phyloP scores from a whole-genome alignment of 2,329 filamentous ascomycete genomes.

The Phialophora verrucosa region DNA sequence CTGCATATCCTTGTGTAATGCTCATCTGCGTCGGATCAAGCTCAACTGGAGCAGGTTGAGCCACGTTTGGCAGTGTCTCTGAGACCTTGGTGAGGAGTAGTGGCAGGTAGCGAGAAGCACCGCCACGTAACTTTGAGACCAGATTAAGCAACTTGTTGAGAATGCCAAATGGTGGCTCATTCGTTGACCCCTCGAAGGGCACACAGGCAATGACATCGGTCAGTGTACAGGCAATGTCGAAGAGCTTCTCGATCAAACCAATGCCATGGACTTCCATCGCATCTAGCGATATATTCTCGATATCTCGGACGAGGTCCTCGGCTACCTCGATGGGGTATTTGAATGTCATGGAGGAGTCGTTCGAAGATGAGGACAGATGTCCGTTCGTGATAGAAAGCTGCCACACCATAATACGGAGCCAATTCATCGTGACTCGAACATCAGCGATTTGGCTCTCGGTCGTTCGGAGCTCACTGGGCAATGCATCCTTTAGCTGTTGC shows the following conservation, averaged over 20 bases:
- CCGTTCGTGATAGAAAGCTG: conserved; percentile 71
- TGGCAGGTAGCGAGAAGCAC: conserved; percentile 76
- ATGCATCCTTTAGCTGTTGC: conserved; percentile 54
- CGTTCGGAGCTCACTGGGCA: conserved; percentile 34
- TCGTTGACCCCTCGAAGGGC: conserved; percentile 41
- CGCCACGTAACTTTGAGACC: conserved; percentile 72
- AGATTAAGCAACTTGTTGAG: conserved; percentile 72
- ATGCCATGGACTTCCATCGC: conserved; percentile 77
- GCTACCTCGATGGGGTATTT: conserved; percentile 68
- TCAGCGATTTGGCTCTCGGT: conserved; percentile 40
- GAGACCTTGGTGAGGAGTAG: conserved; percentile 77
- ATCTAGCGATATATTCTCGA: conserved; percentile 72
- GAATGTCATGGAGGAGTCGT: conserved; percentile 66
- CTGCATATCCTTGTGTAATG: conserved; percentile 37
- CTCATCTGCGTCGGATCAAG: conserved; percentile 18
- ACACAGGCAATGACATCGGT: conserved; percentile 73
- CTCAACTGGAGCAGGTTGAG: conserved; percentile 1
- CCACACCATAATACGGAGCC: conserved; percentile 74
- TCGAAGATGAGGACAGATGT: conserved; percentile 65
- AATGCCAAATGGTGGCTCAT: conserved; percentile 67
- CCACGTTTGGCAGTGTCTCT: conserved; percentile 65
- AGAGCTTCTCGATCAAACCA: conserved; percentile 80
- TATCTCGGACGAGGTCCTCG: conserved; percentile 67
- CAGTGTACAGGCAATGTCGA: conserved; percentile 75
- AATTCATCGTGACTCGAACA: conserved; percentile 69